A percentile compares a stretch with the other conserved stretches of the same genome.
Evolutionary conservation across 805 yeast species (phyloP).

Genomic region (Ogataea wickerhamii): DNA sequence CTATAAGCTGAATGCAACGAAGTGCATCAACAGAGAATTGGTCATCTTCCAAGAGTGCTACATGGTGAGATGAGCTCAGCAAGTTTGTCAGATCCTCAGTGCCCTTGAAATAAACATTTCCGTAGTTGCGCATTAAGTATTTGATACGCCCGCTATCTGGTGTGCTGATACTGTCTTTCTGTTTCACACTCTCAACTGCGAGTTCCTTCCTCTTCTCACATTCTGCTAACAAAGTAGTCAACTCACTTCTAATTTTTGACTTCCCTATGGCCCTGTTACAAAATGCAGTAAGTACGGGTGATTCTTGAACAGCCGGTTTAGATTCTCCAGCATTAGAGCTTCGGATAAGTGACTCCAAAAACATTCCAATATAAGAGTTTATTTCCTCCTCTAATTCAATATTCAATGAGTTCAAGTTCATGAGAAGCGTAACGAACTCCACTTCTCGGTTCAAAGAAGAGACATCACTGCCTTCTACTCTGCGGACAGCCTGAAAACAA

Average conservation of each 20-base stretch:
- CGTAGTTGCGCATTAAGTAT: neutral
- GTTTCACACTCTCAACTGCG: neutral
- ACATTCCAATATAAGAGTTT: neutral
- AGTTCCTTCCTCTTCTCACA: too few species aligned
- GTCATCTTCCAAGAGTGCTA: neutral
- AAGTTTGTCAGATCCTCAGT: neutral
- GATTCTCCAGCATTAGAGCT: neutral
- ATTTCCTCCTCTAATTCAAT: neutral
- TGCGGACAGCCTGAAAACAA: constrained; percentile 12
- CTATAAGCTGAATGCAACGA: neutral
- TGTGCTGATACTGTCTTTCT: too few species aligned
- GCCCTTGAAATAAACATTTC: neutral
- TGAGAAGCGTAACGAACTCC: constrained; percentile 2
- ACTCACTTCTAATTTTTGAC: neutral
- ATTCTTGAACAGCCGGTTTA: neutral
- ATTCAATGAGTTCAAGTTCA: neutral
- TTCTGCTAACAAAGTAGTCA: neutral
- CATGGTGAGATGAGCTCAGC: neutral
- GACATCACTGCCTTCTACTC: constrained; percentile 1
- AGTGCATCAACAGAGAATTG: neutral
- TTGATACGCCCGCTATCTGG: neutral
- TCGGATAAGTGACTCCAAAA: neutral
- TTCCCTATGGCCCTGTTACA: neutral
- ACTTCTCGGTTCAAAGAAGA: constrained; percentile 3
- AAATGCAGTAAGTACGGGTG: neutral